Evolutionary conservation across 345 rosid genomes (phyloP), one percentile per base, ranked within the genome.

Genomic region (Triadica sebifera): DNA sequence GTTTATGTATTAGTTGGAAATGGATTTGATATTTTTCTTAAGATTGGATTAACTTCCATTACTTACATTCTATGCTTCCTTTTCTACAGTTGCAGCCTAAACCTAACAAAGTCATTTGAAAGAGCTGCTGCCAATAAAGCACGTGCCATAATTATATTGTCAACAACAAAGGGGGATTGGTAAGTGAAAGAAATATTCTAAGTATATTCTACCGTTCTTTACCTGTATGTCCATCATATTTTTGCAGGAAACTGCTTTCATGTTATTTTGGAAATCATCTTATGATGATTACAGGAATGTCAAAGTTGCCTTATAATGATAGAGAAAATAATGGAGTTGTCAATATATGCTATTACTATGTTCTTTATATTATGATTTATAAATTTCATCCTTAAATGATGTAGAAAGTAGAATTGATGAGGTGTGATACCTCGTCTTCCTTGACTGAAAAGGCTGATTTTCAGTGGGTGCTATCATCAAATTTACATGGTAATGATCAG

Each of bases 51-150:
- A 45, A 15, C 45, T 51, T 76, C 58, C 20, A 3, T 15, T 78
- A 52, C 65, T 80, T 39, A 29, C 61, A 60, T 49, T n/a, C n/a
- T 55, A 56, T 61, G 72, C 52, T 80, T 78, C 80, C 79, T 20
- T 76, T 72, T 85, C 80, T 86, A 74, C 91, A 94, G 98, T 87
- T 94, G 98, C 85, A 88, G 90, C 85, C 92, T 94, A 75, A 92
- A 81, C 87, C 77, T 92, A 76, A 94, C 97, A 61, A 92, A 86
- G 82, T 91, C 98, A 78, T 94, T 88, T 72, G 95, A 91, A 81
- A 85, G 93, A 79, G 95, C 97, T 81, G 97, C 98, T 11, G 98
- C 97, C 58, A 72, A 71, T 74, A 86, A 75, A 84, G 97, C 98
- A 13, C 93, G 97, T 78, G 92, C 97, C 73, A 87, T 94, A 81